phyloP scores from a whole-genome alignment of 371 early-diverging fungal species.

The Mucor indicus region DNA sequence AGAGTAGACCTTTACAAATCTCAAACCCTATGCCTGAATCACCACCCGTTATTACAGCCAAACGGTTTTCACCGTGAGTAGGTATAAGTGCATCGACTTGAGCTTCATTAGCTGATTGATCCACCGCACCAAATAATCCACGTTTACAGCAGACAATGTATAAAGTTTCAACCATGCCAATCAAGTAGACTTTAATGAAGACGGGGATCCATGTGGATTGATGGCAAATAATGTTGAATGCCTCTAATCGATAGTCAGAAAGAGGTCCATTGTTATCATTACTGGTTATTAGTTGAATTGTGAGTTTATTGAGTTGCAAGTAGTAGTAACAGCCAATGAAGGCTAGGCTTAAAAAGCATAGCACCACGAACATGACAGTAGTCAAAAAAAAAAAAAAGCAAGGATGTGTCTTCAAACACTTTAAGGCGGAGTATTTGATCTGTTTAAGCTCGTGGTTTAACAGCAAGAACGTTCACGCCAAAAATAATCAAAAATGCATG shows the following conservation, averaged over 20 bases:
- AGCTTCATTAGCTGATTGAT: conserved; percentile 5
- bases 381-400: no score
- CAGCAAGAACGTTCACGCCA: no score
- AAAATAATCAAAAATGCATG: no score
- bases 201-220: conserved; percentile 10
- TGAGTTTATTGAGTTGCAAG: no score
- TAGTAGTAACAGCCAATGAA: no score
- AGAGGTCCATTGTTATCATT: not conserved
- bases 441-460: no score
- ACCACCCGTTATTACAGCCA: conserved; percentile 36
- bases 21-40: conserved; percentile 47
- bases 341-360: no score
- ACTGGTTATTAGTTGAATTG: no score
- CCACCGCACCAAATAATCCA: conserved; percentile 6
- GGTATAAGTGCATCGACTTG: conserved; percentile 5
- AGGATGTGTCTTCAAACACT: no score
- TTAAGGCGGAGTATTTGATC: no score
- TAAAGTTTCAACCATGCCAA: conserved; percentile 34
- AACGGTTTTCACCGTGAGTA: not conserved
- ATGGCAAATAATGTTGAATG: conserved; percentile 4
- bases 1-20: conserved; percentile 28
- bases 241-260: conserved; percentile 7
- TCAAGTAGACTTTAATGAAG: conserved; percentile 24
- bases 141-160: conserved; percentile 26
- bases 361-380: no score